These are phyloP conservation scores for Fusarium pilosicola DNA, from an alignment of 2,329 filamentous ascomycete genomes.

Conservation along the genomic window DNA sequence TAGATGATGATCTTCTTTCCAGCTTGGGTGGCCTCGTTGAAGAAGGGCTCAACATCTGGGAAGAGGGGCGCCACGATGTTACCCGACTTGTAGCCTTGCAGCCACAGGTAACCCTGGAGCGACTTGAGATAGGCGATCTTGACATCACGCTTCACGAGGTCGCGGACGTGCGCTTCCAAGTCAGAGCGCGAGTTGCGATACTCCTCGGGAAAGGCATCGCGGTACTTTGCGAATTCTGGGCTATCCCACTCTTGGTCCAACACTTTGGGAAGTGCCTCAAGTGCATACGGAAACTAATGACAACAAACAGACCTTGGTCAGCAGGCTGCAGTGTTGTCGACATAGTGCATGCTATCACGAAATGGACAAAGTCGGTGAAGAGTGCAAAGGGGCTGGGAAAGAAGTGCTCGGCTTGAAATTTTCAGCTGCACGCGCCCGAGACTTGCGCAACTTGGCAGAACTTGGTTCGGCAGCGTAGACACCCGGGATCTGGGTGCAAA, in stretches of 20 bases:
- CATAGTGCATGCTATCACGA: slow-evolving; percentile 11
- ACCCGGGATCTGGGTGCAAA: slow-evolving; percentile 22
- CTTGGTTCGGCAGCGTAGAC: slow-evolving; percentile 30
- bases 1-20: slow-evolving; percentile 77
- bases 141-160: slow-evolving; percentile 76
- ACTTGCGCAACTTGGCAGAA: slow-evolving; percentile 30
- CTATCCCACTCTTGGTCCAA: slow-evolving; percentile 74
- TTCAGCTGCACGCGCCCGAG: slow-evolving; percentile 33
- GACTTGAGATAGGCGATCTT: slow-evolving; percentile 82
- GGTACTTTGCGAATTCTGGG: slow-evolving; percentile 72
- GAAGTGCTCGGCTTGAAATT: slow-evolving; percentile 18
- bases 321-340: slow-evolving; percentile 30
- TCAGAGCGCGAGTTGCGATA: slow-evolving; percentile 66
- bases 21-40: slow-evolving; percentile 66
- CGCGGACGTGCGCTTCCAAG: slow-evolving; percentile 73
- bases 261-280: slow-evolving; percentile 71
- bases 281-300: slow-evolving; percentile 78
- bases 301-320: slow-evolving; percentile 23
- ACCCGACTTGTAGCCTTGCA: slow-evolving; percentile 75
- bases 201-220: slow-evolving; percentile 75
- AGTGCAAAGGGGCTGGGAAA: slow-evolving; percentile 19
- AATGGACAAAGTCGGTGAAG: slow-evolving; percentile 43
- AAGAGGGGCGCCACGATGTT: slow-evolving; percentile 79
- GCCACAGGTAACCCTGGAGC: slow-evolving; percentile 83
- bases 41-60: slow-evolving; percentile 73